These are phyloP conservation scores for Articulospora tetracladia DNA, from an alignment of 495 filamentous ascomycete genomes.

Conservation along the genomic window DNA sequence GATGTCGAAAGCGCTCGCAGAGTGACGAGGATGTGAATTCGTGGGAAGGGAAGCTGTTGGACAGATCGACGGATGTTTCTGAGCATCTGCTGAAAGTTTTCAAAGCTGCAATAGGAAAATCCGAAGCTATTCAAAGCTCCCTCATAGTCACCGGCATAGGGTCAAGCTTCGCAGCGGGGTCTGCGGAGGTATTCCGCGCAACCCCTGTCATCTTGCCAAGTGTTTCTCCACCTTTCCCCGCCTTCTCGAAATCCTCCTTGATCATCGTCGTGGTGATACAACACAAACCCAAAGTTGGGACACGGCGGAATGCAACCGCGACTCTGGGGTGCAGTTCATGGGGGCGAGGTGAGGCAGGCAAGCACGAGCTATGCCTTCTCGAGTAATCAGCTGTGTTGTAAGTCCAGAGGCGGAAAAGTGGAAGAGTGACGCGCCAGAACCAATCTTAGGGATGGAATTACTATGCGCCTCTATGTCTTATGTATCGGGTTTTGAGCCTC, in stretches of 20 bases:
- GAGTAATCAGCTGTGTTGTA: neutral
- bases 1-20: neutral
- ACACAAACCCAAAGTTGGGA: neutral
- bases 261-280: too few relatives aligned
- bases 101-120: neutral
- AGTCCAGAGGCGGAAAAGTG: neutral
- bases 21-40: neutral
- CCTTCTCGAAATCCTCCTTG: neutral
- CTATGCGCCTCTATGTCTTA: neutral
- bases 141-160: neutral
- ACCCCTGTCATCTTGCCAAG: neutral
- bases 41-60: neutral
- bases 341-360: too few relatives aligned
- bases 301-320: neutral
- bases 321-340: neutral
- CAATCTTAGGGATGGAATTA: neutral
- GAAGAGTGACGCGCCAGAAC: neutral
- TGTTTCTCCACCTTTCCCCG: neutral
- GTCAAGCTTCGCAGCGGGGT: neutral
- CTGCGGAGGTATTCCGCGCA: neutral
- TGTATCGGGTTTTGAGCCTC: too few relatives aligned
- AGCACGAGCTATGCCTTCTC: neutral
- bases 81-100: neutral
- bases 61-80: neutral
- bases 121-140: neutral